phyloP scores from a whole-genome alignment of 129 eudicot species.

The Artemisia tridentata region DNA sequence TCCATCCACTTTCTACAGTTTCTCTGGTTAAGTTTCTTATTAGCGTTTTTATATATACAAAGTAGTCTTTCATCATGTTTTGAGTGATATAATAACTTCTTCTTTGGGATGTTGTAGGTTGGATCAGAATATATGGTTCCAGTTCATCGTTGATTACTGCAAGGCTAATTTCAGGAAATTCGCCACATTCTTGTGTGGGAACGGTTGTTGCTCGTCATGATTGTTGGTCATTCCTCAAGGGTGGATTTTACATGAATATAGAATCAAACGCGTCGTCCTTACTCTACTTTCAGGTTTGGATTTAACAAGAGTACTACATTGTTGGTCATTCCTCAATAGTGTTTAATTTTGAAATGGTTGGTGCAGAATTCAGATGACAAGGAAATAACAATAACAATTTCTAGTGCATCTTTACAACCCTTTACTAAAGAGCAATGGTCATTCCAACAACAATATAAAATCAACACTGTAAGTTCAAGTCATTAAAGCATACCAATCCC shows the following conservation, averaged over 20 bases:
- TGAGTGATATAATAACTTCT: background rate
- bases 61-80: too few species aligned
- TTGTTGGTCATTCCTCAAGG: slow-evolving; percentile 92
- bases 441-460: slow-evolving; percentile 59
- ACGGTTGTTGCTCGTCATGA: slow-evolving; percentile 53
- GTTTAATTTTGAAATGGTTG: background rate
- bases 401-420: slow-evolving; percentile 84
- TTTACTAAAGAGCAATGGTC: slow-evolving; percentile 82
- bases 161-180: slow-evolving; percentile 39
- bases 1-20: slow-evolving; percentile 45
- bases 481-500: background rate
- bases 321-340: too few species aligned
- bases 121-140: slow-evolving; percentile 62
- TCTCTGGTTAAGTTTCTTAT: slow-evolving; percentile 51
- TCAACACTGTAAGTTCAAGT: slow-evolving; percentile 47
- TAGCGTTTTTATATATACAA: background rate
- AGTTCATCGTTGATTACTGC: slow-evolving; percentile 52
- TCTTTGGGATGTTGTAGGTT: slow-evolving; percentile 40
- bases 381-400: slow-evolving; percentile 42
- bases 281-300: slow-evolving; percentile 53
- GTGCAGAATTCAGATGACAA: slow-evolving; percentile 45
- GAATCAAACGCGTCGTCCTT: slow-evolving; percentile 39
- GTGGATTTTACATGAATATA: slow-evolving; percentile 57
- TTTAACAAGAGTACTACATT: background rate
- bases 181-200: slow-evolving; percentile 49